These are phyloP conservation scores for Ceratocystis alfenasii DNA, from an alignment of 2,329 filamentous ascomycete species.

Conservation along the genomic window DNA sequence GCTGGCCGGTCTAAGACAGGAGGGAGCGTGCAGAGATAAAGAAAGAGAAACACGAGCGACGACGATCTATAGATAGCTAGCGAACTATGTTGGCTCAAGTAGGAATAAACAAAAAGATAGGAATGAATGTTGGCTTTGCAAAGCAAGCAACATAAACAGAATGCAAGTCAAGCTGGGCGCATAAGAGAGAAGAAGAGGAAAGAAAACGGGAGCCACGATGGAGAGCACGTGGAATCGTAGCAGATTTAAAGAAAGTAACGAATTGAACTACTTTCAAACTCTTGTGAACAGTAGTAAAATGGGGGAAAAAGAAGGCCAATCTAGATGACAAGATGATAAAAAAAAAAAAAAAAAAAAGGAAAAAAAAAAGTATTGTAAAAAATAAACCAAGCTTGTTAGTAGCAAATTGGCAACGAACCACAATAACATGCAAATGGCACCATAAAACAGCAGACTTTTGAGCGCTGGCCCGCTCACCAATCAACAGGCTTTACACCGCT, in stretches of 20 bases:
- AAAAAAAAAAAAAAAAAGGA: background rate
- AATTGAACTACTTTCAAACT: background rate
- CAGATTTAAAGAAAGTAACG: background rate
- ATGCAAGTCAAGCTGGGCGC: background rate
- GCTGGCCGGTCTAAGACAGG: background rate
- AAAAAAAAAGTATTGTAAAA: background rate
- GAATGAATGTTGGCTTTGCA: background rate
- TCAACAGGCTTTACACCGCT: conserved; percentile 9
- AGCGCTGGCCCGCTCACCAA: conserved; percentile 8
- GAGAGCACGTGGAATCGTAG: background rate
- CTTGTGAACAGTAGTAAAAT: background rate
- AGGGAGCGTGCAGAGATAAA: background rate
- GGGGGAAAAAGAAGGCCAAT: background rate
- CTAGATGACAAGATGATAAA: background rate
- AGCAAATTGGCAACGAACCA: conserved; percentile 20
- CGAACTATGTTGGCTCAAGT: background rate
- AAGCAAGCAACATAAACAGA: background rate
- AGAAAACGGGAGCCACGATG: background rate
- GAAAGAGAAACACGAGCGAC: background rate
- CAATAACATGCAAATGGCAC: conserved; percentile 18
- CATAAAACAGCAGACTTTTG: conserved; percentile 18
- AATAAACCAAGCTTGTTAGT: background rate
- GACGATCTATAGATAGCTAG: background rate
- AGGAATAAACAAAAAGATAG: background rate
- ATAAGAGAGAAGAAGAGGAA: background rate